A percentile compares a stretch with the other conserved stretches of the same genome.
Evolutionary conservation across 768 basidiomycete genomes (phyloP).

Genomic region (Fibroporia radiculosa): DNA sequence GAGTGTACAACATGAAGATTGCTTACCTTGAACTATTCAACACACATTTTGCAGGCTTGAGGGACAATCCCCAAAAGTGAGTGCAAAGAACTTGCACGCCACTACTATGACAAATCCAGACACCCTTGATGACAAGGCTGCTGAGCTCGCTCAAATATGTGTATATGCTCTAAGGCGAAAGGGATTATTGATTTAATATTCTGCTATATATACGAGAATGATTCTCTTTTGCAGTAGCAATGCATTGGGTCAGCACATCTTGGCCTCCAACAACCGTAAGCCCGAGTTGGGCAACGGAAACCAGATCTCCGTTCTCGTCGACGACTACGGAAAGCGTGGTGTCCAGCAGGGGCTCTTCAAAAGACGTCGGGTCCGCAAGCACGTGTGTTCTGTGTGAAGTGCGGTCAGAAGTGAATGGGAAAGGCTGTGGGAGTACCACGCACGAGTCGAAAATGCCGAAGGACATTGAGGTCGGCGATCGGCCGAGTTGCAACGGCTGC

Average conservation of each 20-base stretch:
- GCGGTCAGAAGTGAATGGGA: not conserved
- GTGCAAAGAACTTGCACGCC: no score
- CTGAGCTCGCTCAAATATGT: not conserved
- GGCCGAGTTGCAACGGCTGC: constrained; percentile 39
- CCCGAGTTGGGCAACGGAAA: constrained; percentile 51
- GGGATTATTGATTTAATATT: not conserved
- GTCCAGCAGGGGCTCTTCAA: constrained; percentile 83
- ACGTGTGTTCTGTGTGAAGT: constrained; percentile 42
- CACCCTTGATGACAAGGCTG: not conserved
- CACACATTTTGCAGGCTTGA: no score
- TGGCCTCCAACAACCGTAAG: constrained; percentile 27
- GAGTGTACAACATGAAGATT: no score
- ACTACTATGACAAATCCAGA: no score
- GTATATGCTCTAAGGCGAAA: no score
- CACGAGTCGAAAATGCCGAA: constrained; percentile 85
- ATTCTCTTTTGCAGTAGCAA: constrained; percentile 28
- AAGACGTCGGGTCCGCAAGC: constrained; percentile 79
- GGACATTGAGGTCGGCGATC: constrained; percentile 43
- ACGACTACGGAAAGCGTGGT: constrained; percentile 60
- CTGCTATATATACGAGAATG: not conserved
- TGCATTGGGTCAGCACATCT: constrained; percentile 32
- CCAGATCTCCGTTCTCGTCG: constrained; percentile 39
- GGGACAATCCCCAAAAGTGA: no score
- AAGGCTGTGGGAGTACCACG: constrained; percentile 21
- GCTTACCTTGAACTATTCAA: no score